Base-by-base conservation (phyloP, 768 basidiomycete genomes). In the Leccinum subgranulosum region DNA sequence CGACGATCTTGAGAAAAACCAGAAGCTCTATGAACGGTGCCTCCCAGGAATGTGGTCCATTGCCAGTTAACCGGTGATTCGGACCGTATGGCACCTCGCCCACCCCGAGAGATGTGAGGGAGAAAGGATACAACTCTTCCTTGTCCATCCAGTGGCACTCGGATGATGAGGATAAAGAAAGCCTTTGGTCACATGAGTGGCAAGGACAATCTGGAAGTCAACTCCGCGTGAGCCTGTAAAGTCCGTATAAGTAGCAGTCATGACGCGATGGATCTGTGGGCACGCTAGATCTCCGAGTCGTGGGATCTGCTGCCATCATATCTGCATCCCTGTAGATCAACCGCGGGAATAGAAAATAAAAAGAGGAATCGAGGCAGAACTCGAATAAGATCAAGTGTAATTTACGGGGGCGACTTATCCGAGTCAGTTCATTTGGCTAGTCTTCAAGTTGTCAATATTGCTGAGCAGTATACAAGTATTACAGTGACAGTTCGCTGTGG, bases 121-220 rank as follows among this genome's bases (percentile, higher is more conserved):
- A 1, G 0, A 53, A 52, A 17, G 36, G 21, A 12, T 34, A 8
- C 27, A 36, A 19, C 19, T 53, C 28, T 28, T n/a, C 2, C 47
- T 48, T 41, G 57, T 36, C 53, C 50, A 49, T 51, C 27, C 15
- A 49, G 56, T 67, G 53, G 64, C 56, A 64, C 64, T 49, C 33
- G 41, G 47, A 12, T 23, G 47, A 54, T 56, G 50, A 52, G 19
- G 51, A 49, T 9, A 52, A 64, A 53, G 58, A 39, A 21, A 2
- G 39, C 14, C 28, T 17, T 33, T 27, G 15, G 33, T 51, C 52
- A 58, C 56, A 62, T 58, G 59, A 58, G 33, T 33, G 9, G 48
- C 45, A 54, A 31, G n/a, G 19, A 39, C 34, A n/a, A 33, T 46
- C 27, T 48, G 1, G 50, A 56, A 57, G 45, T 25, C 33, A 46